Base-by-base conservation (phyloP, 805 yeast species). In the Ogataea haglerorum region DNA sequence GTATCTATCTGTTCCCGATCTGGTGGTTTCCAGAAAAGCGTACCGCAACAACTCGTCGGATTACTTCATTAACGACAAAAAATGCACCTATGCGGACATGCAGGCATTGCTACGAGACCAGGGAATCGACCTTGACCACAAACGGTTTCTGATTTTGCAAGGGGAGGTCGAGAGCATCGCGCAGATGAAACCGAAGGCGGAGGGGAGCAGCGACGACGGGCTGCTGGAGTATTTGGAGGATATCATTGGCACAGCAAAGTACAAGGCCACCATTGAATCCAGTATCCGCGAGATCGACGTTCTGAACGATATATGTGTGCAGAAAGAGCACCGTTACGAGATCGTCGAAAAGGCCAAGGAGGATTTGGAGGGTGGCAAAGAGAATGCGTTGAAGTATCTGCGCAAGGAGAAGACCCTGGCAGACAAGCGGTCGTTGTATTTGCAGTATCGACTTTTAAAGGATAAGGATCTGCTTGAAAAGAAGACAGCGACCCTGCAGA, bases 151-250 rank as follows among this genome's bases (percentile, higher is more conserved):
- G 52, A 95, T 93, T 57, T 68, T 93, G 32, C 99, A 93, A 65
- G 99, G 99, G 60, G 99, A 93, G 60, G 99, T 93, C 30, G 99
- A 93, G 66, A 83, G 90, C 49, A 93, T 93, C 56, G 97, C 99
- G 0, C 97, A 93, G 60, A 95, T 93, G 99, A 91, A 91, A 58
- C 85, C 99, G 9, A 93, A 91, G 57, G 98, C 97, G 0, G 97
- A 93, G 55, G 77, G 72, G 36, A 95, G 87, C 38, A 79, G 79
- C 48, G 98, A 91, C 53, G 98, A 93, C 58, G 99, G 99, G 0
- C 68, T 93, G 19, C 65, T 93, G 28, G 99, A 95, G 57, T 93
- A 93, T 58, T 65, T 93, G 45, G 99, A 93, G 58, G 99, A 95
- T 67, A 91, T 93, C 35, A 93, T 95, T 40, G 99, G 99, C 4